These are phyloP conservation scores for Sporothrix schenckii DNA, from an alignment of 2,329 filamentous ascomycete genomes.

Conservation along the genomic window DNA sequence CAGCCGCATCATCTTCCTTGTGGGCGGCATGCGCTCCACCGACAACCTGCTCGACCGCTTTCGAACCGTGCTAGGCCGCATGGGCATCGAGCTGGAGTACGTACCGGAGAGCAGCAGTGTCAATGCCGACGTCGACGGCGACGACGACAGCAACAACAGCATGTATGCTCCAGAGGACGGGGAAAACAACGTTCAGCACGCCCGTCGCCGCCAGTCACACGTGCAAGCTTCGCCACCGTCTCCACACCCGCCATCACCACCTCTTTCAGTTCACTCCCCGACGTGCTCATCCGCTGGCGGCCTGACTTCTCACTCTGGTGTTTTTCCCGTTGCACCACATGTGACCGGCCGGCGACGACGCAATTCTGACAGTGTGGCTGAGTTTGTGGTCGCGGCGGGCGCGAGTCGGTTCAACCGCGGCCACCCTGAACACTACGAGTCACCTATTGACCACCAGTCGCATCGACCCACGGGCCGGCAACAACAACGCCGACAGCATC, in stretches of 20 bases:
- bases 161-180: not conserved
- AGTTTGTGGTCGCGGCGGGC: constrained; percentile 18
- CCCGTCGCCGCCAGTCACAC: constrained; percentile 7
- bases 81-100: constrained; percentile 73
- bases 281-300: constrained; percentile 27
- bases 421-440: constrained; percentile 16
- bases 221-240: constrained; percentile 28
- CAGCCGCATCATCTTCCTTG: constrained; percentile 75
- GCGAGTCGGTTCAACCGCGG: constrained; percentile 20
- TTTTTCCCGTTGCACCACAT: constrained; percentile 33
- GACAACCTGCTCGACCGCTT: constrained; percentile 68
- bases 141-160: not conserved
- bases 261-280: constrained; percentile 25
- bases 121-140: not conserved
- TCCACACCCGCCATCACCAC: constrained; percentile 22
- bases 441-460: not conserved
- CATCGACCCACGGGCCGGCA: constrained; percentile 7
- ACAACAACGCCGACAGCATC: not conserved
- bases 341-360: constrained; percentile 37
- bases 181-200: not conserved
- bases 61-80: constrained; percentile 64
- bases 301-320: constrained; percentile 27
- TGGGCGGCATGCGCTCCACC: constrained; percentile 66
- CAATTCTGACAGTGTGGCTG: constrained; percentile 38
- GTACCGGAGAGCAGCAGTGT: constrained; percentile 40